Evolutionary conservation across 176 grass and related monocot genomes (phyloP), one percentile per base, ranked within the genome.

Genomic region (Triticum turgidum): DNA sequence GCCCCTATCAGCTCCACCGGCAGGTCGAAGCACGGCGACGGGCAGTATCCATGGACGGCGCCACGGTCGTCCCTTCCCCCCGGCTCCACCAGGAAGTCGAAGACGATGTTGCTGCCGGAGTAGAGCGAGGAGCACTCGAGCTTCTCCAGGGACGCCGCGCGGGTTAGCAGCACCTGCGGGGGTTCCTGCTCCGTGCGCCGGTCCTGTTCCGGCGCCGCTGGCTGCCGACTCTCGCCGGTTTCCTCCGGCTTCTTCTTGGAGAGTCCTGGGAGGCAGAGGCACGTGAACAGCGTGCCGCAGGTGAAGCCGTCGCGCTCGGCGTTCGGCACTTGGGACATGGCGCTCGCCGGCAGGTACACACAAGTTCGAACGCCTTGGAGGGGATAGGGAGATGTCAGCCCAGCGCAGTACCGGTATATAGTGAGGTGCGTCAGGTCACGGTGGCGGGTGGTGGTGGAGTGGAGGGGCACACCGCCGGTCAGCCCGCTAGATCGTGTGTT

Each of bases 21-120:
- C 65, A 90, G 89, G 65, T 90, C 89, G 73, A 90, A 90, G 80
- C 89, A 90, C 42, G 89, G 84, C 0, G 89, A 90, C 65, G 89
- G 89, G 73, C 89, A 90, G 65, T 82, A 90, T 12, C 84, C 84
- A 0, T 83, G 89, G 54, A 37, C 1, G 5, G 34, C 6, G 69
- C 68, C 65, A 21, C 39, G 63, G 20, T 83, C 37, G 65, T 61
- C 71, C 11, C 30, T 21, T 41, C 14, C 27, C n/a, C 14, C 75
- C 5, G 54, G 38, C 38, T 45, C 65, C 12, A 30, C 80, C 30
- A 79, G 42, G 74, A 90, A 79, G 73, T 90, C 84, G 84, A 87
- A 87, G 56, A 66, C 73, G 44, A 87, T 90, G 89, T 83, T 87
- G 80, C 58, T 87, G 73, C 89, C 65, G 24, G 89, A 90, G 72